phyloP scores from a whole-genome alignment of 352 stramenopile species.

The Globisporangium nunn region DNA sequence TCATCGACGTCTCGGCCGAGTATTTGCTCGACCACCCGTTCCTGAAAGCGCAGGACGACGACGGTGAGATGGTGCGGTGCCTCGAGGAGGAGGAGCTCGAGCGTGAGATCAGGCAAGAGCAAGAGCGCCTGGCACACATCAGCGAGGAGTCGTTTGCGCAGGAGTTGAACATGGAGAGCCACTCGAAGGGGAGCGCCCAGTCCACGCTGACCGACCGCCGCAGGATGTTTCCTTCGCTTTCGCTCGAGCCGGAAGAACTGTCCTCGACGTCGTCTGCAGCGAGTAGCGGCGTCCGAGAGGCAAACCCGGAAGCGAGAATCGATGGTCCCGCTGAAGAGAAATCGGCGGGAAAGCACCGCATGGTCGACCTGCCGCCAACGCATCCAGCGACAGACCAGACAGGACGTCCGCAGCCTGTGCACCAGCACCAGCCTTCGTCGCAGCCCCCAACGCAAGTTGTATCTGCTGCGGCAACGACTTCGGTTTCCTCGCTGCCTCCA shows the following conservation, averaged over 20 bases:
- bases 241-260: conserved; percentile 43
- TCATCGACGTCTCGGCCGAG: conserved; percentile 74
- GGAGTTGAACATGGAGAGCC: conserved; percentile 74
- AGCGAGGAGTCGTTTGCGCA: conserved; percentile 55
- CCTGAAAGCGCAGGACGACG: conserved; percentile 70
- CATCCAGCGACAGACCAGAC: conserved; percentile 4
- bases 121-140: conserved; percentile 44
- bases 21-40: conserved; percentile 75
- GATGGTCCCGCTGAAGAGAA: conserved; percentile 41
- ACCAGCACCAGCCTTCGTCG: conserved; percentile 1
- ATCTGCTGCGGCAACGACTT: not conserved
- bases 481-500: conserved; percentile 1
- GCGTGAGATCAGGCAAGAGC: conserved; percentile 34
- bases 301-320: conserved; percentile 1
- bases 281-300: too few relatives aligned
- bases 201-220: conserved; percentile 26
- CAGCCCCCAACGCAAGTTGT: not conserved
- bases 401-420: too few relatives aligned
- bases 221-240: conserved; percentile 50
- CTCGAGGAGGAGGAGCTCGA: conserved; percentile 65
- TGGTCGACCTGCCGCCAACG: conserved; percentile 26
- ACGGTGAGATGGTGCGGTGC: conserved; percentile 71
- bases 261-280: conserved; percentile 21
- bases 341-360: conserved; percentile 29
- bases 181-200: conserved; percentile 35